Evolutionary conservation across 139 green algal genomes (phyloP).

Genomic region (Pleodorina starrii): DNA sequence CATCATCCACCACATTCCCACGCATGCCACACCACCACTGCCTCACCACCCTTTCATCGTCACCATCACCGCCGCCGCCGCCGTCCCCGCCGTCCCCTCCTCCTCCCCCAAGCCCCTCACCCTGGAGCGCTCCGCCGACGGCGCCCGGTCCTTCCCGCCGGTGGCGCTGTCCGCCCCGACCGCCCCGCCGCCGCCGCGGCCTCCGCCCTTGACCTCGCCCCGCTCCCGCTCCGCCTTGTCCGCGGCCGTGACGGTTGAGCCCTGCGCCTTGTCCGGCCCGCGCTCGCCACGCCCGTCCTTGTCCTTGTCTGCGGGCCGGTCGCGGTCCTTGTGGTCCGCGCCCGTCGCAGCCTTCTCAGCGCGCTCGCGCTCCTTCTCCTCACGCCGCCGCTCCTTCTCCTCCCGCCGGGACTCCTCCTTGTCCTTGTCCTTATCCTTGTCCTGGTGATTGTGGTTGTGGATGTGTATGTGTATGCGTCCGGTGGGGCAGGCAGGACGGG

Average conservation of each 20-base stretch:
- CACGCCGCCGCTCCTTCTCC: not conserved
- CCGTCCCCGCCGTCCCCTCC: too few relatives aligned
- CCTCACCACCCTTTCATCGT: too few relatives aligned
- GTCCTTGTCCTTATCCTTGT: constrained; percentile 14
- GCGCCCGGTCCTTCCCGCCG: not conserved
- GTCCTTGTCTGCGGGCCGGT: too few relatives aligned
- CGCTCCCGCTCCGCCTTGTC: not conserved
- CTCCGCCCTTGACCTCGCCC: not conserved
- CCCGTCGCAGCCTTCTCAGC: not conserved
- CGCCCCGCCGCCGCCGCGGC: not conserved
- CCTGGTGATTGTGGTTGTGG: too few relatives aligned
- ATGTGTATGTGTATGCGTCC: too few relatives aligned
- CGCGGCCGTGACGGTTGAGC: not conserved
- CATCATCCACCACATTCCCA: too few relatives aligned
- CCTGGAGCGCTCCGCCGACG: constrained; percentile 21
- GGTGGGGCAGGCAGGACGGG: too few relatives aligned
- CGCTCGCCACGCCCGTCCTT: constrained; percentile 6
- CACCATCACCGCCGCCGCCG: too few relatives aligned
- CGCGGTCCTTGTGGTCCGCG: not conserved
- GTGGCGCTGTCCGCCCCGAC: not conserved
- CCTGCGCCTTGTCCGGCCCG: not conserved
- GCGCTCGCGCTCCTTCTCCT: constrained; percentile 33
- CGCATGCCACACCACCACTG: too few relatives aligned
- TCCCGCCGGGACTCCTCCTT: constrained; percentile 21
- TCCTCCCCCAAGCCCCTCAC: too few relatives aligned